phyloP scores from a whole-genome alignment of 2,329 filamentous ascomycete species.

The Fusarium foetens region DNA sequence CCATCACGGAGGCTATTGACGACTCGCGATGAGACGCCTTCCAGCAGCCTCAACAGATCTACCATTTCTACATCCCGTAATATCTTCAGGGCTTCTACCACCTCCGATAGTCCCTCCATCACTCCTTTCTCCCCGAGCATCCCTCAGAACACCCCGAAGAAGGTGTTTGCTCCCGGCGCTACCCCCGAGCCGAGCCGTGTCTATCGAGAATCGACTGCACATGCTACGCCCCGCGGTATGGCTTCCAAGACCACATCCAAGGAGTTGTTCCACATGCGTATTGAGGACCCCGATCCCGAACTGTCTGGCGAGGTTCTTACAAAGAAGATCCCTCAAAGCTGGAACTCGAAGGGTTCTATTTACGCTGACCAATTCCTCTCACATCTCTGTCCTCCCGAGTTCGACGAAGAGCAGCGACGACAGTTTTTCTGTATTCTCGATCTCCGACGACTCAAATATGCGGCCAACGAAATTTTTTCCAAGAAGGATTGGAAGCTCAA shows the following conservation, averaged over 20 bases:
- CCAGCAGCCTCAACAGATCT: slow-evolving; percentile 51
- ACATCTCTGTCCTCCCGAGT: slow-evolving; percentile 65
- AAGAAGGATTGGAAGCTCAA: slow-evolving; percentile 73
- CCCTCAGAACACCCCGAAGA: slow-evolving; percentile 57
- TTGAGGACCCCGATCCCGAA: slow-evolving; percentile 65
- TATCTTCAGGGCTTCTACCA: slow-evolving; percentile 55
- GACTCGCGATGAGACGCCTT: slow-evolving; percentile 50
- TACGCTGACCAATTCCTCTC: slow-evolving; percentile 69
- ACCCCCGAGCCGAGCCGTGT: slow-evolving; percentile 57
- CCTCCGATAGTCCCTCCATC: slow-evolving; percentile 47
- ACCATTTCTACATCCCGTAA: slow-evolving; percentile 53
- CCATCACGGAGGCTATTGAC: slow-evolving; percentile 51
- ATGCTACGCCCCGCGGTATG: slow-evolving; percentile 61
- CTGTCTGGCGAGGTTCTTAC: slow-evolving; percentile 65
- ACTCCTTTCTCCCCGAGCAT: slow-evolving; percentile 58
- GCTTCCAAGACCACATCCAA: slow-evolving; percentile 59
- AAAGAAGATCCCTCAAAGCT: slow-evolving; percentile 63
- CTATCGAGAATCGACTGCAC: slow-evolving; percentile 57
- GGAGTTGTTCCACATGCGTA: slow-evolving; percentile 68
- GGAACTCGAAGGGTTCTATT: slow-evolving; percentile 63
- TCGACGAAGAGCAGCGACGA: slow-evolving; percentile 68
- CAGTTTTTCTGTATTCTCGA: slow-evolving; percentile 73
- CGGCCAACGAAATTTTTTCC: slow-evolving; percentile 68
- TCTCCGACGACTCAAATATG: slow-evolving; percentile 69
- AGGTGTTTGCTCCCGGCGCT: slow-evolving; percentile 58